Conservation (phyloP, 192 early-diverging fungal genomes). For the Gonapodya prolifera region DNA sequence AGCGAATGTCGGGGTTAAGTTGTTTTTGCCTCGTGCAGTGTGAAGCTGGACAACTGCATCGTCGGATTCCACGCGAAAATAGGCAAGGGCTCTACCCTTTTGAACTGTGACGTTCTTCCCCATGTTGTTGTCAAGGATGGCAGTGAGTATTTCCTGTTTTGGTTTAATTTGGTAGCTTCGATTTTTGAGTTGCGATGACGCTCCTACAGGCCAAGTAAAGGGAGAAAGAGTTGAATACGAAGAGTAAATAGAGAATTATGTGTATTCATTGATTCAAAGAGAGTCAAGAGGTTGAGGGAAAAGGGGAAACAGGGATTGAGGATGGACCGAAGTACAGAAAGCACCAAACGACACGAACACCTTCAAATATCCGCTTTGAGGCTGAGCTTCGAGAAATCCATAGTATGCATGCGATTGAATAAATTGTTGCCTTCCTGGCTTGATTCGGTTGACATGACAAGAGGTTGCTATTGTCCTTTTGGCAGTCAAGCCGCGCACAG, state of each 20-base stretch:
- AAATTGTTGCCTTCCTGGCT: not conserved
- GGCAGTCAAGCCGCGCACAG: not conserved
- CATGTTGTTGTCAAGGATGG: not conserved
- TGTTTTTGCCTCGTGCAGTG: not conserved
- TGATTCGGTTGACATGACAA: not conserved
- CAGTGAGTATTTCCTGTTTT: conserved; percentile 8
- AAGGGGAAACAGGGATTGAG: not conserved
- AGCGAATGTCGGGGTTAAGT: too few species aligned
- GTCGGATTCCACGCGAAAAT: not conserved
- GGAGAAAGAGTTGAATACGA: not conserved
- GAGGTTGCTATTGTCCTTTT: not conserved
- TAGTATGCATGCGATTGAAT: not conserved
- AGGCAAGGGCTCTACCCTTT: not conserved
- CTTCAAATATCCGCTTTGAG: not conserved
- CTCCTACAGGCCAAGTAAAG: not conserved
- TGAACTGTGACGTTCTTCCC: not conserved
- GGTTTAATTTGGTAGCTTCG: not conserved
- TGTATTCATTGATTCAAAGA: not conserved
- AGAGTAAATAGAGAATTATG: not conserved
- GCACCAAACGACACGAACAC: not conserved
- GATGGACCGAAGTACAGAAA: not conserved
- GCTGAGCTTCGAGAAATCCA: not conserved
- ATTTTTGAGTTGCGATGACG: not conserved
- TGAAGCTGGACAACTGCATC: not conserved
- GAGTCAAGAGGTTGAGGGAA: too few species aligned